Evolutionary conservation across 1,284 basidiomycete genomes (phyloP).

Genomic region (Phenoliferia sp.): DNA sequence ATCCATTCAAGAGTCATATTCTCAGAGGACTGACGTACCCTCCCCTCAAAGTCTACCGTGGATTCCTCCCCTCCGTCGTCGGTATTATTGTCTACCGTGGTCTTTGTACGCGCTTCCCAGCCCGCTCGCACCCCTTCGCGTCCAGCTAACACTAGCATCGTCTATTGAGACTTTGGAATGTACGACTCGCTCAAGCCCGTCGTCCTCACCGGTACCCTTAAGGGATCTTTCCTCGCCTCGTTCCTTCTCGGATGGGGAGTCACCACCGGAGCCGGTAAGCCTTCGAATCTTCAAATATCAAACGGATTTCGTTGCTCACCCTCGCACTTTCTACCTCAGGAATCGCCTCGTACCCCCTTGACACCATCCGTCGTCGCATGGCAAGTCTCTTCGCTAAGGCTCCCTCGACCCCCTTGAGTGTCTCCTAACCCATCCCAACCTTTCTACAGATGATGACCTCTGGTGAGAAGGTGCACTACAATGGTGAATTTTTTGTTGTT

Average conservation of each 20-base stretch:
- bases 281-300: not conserved
- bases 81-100: constrained; percentile 96
- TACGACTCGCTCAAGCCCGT: constrained; percentile 86
- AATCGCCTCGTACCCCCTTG: constrained; percentile 91
- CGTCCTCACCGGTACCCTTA: constrained; percentile 76
- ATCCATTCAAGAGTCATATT: too few species aligned
- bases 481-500: too few species aligned
- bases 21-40: too few species aligned
- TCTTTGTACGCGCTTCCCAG: constrained; percentile 54
- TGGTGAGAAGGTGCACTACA: constrained; percentile 59
- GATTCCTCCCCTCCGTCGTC: constrained; percentile 88
- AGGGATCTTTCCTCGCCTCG: constrained; percentile 86
- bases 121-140: constrained; percentile 37
- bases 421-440: too few species aligned
- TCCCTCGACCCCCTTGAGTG: too few species aligned
- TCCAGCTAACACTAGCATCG: not conserved
- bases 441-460: constrained; percentile 73
- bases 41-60: too few species aligned
- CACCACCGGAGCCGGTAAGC: constrained; percentile 81
- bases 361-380: constrained; percentile 71
- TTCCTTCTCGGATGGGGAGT: constrained; percentile 82
- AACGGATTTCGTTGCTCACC: not conserved
- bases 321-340: too few species aligned
- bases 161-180: constrained; percentile 53
- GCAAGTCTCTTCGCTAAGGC: too few species aligned